Conservation (phyloP, 164 flowering plant genomes). For the Taxillus chinensis region DNA sequence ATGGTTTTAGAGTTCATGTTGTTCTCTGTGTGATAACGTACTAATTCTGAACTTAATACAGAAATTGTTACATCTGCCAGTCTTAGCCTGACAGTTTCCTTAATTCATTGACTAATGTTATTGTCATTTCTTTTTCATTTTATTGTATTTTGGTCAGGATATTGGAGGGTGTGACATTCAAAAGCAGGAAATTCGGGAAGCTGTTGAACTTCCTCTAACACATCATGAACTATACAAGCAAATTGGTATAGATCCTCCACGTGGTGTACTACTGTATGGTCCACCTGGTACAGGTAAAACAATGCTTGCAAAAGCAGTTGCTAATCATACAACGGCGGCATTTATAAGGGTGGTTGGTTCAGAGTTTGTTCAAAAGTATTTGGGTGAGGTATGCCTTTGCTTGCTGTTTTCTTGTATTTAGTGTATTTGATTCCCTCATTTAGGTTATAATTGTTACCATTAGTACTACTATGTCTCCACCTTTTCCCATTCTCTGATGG, state of each 20-base stretch:
- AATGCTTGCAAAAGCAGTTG: conserved; percentile 98
- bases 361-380: conserved; percentile 93
- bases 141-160: conserved; percentile 39
- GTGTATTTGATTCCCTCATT: not conserved
- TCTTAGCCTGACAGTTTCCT: too few relatives aligned
- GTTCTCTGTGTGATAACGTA: too few relatives aligned
- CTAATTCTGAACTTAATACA: too few relatives aligned
- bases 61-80: too few relatives aligned
- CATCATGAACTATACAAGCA: conserved; percentile 94
- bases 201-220: conserved; percentile 89
- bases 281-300: conserved; percentile 99
- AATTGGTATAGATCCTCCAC: conserved; percentile 96
- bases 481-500: not conserved
- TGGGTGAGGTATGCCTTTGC: conserved; percentile 74
- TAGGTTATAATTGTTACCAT: not conserved
- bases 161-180: conserved; percentile 99
- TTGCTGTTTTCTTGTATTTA: not conserved
- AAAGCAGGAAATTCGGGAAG: conserved; percentile 96
- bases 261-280: conserved; percentile 93
- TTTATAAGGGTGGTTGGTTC: conserved; percentile 97
- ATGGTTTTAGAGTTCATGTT: too few relatives aligned
- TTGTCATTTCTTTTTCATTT: not conserved
- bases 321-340: conserved; percentile 87
- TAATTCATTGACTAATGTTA: not conserved
- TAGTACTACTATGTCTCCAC: too few relatives aligned